Base-by-base conservation (phyloP, 345 rosid species). In the Crucihimalaya himalaica region DNA sequence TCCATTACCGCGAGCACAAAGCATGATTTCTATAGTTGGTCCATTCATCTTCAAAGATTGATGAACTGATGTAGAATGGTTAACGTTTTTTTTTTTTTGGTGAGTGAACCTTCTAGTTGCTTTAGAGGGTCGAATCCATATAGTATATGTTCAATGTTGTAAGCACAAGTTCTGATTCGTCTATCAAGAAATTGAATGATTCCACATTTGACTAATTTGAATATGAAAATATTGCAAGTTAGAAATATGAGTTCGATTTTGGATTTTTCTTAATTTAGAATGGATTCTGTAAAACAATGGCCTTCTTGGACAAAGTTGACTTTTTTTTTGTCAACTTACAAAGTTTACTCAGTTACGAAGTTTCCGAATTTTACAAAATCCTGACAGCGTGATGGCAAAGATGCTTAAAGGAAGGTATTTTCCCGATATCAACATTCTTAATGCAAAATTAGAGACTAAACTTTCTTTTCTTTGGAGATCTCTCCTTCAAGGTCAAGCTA, bases 1-100 rank as follows among this genome's bases (percentile, higher is more conserved):
- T 92, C 27, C 88, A 87, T 46, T 85, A 92, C 57, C 83, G 83
- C 3, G 96, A 92, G 76, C 86, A 84, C 73, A 92, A 68, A 84
- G 80, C 62, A 19, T 70, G 54, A 69, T 34, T 8, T 29, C 25
- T 60, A 4, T 8, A 27, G 34, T 28, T 46, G 50, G 27, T 39
- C 21, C n/a, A 54, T 55, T 64, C 32, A 65, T 56, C 52, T 74
- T n/a, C 61, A 35, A 28, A 20, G 56, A 65, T 20, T 56, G 63
- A 53, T 72, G 66, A 46, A 45, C 32, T 66, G n/a, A 52, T 39
- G 71, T 23, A 25, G 65, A 55, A 66, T 56, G 50, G 59, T 56
- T 35, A 25, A 46, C 52, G 32, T 37, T 66, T 65, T 40, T 12
- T 5, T 59, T 35, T 27, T 60, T 13, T 52, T 39, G 1, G 31